Percentiles rank a stretch among this genome's conserved stretches.
Evolutionary conservation across 768 basidiomycete species (phyloP).

Genomic region (Gautieria morchelliformis): DNA sequence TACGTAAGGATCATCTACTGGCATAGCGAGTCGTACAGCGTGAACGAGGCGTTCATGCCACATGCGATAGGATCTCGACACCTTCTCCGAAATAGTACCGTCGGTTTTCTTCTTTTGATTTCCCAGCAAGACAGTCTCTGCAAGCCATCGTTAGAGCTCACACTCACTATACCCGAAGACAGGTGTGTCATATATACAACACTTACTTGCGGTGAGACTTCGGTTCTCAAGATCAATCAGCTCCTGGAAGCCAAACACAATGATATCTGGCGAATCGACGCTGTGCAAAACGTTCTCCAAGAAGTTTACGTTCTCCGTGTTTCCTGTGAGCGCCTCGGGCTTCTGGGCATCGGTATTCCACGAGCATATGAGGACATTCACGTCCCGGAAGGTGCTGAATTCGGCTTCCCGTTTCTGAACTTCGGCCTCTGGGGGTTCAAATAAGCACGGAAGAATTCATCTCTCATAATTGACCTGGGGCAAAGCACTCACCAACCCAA

Average conservation of each 20-base stretch:
- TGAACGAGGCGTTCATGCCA: conserved; percentile 78
- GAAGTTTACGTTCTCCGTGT: conserved; percentile 68
- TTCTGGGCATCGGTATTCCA: conserved; percentile 92
- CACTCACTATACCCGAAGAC: not conserved
- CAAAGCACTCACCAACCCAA: conserved; percentile 63
- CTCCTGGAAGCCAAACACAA: conserved; percentile 93
- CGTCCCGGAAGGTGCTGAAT: conserved; percentile 71
- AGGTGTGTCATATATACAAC: no score
- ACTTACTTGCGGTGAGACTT: conserved; percentile 70
- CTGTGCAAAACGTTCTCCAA: conserved; percentile 67
- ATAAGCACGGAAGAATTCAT: not conserved
- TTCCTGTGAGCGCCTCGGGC: conserved; percentile 60
- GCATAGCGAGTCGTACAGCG: conserved; percentile 68
- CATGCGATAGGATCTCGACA: conserved; percentile 76
- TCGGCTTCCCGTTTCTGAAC: conserved; percentile 63
- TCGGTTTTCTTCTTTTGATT: conserved; percentile 57
- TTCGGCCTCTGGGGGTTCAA: conserved; percentile 54
- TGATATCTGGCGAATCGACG: conserved; percentile 74
- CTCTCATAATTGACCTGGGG: not conserved
- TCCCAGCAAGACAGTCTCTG: conserved; percentile 76
- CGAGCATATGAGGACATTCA: conserved; percentile 71
- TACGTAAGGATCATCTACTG: conserved; percentile 64
- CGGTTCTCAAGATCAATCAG: conserved; percentile 91
- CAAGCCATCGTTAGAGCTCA: not conserved
- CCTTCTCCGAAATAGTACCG: conserved; percentile 62